These are phyloP conservation scores for Ceratobasidium papillatum DNA, from an alignment of 1,284 basidiomycete genomes.

Conservation along the genomic window DNA sequence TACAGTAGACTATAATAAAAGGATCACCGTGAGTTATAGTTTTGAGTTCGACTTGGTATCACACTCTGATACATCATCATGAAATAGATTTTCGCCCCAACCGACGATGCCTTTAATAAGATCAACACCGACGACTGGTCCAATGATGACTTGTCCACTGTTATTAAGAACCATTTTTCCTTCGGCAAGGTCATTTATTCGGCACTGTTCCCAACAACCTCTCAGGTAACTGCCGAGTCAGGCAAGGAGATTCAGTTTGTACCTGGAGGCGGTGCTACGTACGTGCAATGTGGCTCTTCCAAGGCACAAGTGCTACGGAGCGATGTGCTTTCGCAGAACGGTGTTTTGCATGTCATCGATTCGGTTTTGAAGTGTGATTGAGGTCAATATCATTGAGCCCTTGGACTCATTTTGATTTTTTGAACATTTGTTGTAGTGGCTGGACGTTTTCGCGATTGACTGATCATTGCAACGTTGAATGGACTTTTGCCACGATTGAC, in stretches of 20 bases:
- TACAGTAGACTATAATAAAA: background rate
- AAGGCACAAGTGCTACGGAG: background rate
- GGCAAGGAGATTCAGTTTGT: background rate
- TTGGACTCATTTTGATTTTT: no score
- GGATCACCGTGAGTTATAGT: background rate
- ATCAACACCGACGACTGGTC: background rate
- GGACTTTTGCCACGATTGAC: no score
- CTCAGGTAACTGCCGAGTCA: background rate
- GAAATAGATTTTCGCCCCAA: constrained; percentile 18
- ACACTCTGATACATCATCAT: background rate
- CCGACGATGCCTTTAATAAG: constrained; percentile 6
- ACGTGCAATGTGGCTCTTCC: background rate
- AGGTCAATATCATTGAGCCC: no score
- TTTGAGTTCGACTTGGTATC: background rate
- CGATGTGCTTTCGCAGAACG: background rate
- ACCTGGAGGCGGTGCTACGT: background rate
- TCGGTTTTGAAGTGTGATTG: constrained; percentile 24
- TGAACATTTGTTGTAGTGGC: no score
- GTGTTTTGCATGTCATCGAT: constrained; percentile 11
- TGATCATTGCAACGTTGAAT: no score
- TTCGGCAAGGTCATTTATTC: background rate
- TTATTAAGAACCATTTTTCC: constrained; percentile 17
- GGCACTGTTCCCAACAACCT: background rate
- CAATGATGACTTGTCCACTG: background rate
- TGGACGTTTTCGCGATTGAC: no score